Percentiles rank a stretch among this genome's conserved stretches.
phyloP scores from a whole-genome alignment of 345 rosid species.

The Syzygium aqueum region DNA sequence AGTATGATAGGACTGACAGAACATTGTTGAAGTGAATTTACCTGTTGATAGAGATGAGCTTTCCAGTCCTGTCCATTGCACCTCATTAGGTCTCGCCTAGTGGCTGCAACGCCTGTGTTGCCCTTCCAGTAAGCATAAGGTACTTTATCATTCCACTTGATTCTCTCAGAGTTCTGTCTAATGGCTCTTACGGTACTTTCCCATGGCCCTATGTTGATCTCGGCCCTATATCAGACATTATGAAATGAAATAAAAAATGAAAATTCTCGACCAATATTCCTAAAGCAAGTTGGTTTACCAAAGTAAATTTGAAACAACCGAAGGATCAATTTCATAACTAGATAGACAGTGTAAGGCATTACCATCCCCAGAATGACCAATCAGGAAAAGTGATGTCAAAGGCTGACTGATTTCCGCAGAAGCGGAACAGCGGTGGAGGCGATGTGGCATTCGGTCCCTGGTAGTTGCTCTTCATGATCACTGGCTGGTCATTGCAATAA shows the following conservation, averaged over 20 bases:
- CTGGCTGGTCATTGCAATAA: slow-evolving; percentile 24
- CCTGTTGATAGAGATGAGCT: slow-evolving; percentile 12
- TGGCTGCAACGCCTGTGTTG: slow-evolving; percentile 16
- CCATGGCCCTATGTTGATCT: slow-evolving; percentile 45
- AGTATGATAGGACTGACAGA: neutral
- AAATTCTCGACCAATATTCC: neutral
- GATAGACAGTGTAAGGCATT: neutral
- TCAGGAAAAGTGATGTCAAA: slow-evolving; percentile 44
- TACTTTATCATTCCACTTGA: slow-evolving; percentile 23
- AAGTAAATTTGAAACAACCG: neutral
- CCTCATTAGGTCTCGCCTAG: slow-evolving; percentile 28
- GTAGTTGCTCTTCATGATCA: slow-evolving; percentile 17
- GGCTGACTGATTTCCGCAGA: slow-evolving; percentile 33
- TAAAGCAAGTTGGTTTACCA: neutral
- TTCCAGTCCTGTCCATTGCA: slow-evolving; percentile 19
- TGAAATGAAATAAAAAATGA: neutral
- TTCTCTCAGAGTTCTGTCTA: slow-evolving; percentile 29
- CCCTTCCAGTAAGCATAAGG: slow-evolving; percentile 30
- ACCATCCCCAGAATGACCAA: slow-evolving; percentile 81
- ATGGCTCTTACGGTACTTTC: slow-evolving; percentile 15
- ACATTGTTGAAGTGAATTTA: neutral
- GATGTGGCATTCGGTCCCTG: slow-evolving; percentile 5
- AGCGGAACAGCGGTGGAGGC: slow-evolving; percentile 50
- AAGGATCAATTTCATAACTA: neutral
- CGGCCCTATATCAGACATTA: slow-evolving; percentile 22